phyloP scores from a whole-genome alignment of 2,329 filamentous ascomycete species.

The Kalmusia sp. region DNA sequence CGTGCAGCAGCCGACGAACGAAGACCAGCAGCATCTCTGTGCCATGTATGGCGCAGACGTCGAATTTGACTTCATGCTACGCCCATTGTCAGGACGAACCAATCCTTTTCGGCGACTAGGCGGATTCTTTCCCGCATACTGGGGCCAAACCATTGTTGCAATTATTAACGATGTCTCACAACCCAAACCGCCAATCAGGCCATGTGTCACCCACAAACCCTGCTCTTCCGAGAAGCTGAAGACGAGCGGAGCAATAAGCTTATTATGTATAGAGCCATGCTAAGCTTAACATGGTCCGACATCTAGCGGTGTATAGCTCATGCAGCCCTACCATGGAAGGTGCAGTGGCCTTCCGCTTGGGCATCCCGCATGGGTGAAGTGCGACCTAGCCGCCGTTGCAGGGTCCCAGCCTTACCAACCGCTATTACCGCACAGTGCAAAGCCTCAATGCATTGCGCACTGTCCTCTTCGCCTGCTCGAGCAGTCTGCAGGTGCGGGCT shows the following conservation, averaged over 20 bases:
- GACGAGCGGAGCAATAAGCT: constrained; percentile 36
- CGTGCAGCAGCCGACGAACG: neutral
- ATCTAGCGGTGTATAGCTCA: constrained; percentile 34
- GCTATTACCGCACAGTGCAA: constrained; percentile 26
- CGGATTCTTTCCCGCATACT: neutral
- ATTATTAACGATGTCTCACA: neutral
- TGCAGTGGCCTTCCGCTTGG: constrained; percentile 23
- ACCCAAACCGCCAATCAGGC: constrained; percentile 2
- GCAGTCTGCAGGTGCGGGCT: constrained; percentile 22
- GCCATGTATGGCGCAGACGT: neutral
- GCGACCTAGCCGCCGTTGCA: constrained; percentile 25
- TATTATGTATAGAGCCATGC: constrained; percentile 26
- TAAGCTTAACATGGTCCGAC: constrained; percentile 19
- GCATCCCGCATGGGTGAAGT: constrained; percentile 25
- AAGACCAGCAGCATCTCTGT: neutral
- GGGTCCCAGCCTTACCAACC: constrained; percentile 23
- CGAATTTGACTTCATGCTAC: neutral
- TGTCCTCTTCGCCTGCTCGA: constrained; percentile 21
- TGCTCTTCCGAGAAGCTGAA: constrained; percentile 20
- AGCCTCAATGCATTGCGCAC: constrained; percentile 33
- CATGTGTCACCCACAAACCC: constrained; percentile 10
- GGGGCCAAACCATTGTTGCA: constrained; percentile 4
- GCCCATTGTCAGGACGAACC: neutral
- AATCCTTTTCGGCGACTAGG: neutral
- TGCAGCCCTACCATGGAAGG: constrained; percentile 32